Evolutionary conservation across 306 rosid species (phyloP).

Genomic region (Rosa multiflora): DNA sequence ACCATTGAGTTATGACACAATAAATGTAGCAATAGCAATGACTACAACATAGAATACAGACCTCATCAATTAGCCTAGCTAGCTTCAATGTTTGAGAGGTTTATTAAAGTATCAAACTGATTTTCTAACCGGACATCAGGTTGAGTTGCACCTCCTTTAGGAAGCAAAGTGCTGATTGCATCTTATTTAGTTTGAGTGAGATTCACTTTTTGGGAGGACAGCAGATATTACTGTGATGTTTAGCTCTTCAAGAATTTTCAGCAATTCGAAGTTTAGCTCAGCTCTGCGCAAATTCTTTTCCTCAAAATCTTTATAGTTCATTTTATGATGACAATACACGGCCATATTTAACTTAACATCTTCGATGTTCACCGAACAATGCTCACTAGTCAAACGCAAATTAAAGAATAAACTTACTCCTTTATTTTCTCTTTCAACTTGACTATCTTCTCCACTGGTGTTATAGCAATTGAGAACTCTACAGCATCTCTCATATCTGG

Average conservation of each 20-base stretch:
- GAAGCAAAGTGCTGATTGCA: not conserved
- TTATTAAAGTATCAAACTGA: not conserved
- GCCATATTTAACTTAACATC: conserved; percentile 62
- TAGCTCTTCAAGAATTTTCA: conserved; percentile 73
- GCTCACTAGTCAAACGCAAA: no score
- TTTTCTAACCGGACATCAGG: not conserved
- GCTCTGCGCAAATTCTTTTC: conserved; percentile 67
- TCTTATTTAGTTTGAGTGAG: conserved; percentile 39
- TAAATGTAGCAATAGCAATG: not conserved
- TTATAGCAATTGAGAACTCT: conserved; percentile 66
- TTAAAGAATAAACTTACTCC: conserved; percentile 36
- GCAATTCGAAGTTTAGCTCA: conserved; percentile 61
- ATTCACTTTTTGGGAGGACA: conserved; percentile 52
- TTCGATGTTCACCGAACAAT: conserved; percentile 45
- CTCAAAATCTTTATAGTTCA: conserved; percentile 64
- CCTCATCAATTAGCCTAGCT: not conserved
- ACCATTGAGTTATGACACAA: not conserved
- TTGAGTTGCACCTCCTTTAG: no score
- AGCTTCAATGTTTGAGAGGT: not conserved
- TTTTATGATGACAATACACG: conserved; percentile 55
- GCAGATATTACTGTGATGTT: conserved; percentile 52
- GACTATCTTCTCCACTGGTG: conserved; percentile 71
- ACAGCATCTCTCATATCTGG: conserved; percentile 68
- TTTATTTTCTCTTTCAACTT: conserved; percentile 51
- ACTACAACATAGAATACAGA: not conserved